These are phyloP conservation scores for Mucor mucedo DNA, from an alignment of 371 early-diverging fungal species.

Conservation along the genomic window DNA sequence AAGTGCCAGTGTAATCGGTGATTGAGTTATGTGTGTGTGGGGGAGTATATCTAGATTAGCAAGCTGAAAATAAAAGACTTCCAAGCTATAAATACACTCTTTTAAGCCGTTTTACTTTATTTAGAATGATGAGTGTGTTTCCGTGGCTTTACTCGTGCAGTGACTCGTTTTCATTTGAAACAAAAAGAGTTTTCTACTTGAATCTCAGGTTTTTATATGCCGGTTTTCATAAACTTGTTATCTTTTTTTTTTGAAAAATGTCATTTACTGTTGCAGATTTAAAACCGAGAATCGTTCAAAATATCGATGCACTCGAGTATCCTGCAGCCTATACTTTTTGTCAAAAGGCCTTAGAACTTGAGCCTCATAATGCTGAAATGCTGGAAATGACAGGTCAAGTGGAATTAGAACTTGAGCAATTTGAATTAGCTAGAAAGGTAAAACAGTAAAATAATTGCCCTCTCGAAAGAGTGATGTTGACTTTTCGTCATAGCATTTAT, in stretches of 20 bases:
- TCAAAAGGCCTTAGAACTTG: constrained; percentile 69
- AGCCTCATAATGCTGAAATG: constrained; percentile 66
- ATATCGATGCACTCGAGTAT: constrained; percentile 79
- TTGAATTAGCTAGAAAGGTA: constrained; percentile 74
- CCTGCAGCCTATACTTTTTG: constrained; percentile 76
- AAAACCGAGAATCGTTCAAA: constrained; percentile 70
- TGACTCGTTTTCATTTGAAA: background rate
- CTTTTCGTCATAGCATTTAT: constrained; percentile 56
- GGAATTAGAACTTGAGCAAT: constrained; percentile 74
- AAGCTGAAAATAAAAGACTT: no score
- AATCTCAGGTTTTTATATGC: background rate
- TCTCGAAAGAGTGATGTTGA: background rate
- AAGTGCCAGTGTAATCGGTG: no score
- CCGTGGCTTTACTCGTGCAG: background rate
- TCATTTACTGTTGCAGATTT: constrained; percentile 65
- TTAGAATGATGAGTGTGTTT: no score
- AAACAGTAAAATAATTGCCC: background rate
- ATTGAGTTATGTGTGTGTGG: no score
- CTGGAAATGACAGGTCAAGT: constrained; percentile 77
- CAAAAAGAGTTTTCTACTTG: background rate
- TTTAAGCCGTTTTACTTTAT: no score
- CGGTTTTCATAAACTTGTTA: background rate
- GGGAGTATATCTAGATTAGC: no score
- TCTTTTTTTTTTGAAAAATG: background rate
- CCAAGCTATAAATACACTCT: no score